Conservation (phyloP, 441 rosid genomes). For the Populus hybrid region DNA sequence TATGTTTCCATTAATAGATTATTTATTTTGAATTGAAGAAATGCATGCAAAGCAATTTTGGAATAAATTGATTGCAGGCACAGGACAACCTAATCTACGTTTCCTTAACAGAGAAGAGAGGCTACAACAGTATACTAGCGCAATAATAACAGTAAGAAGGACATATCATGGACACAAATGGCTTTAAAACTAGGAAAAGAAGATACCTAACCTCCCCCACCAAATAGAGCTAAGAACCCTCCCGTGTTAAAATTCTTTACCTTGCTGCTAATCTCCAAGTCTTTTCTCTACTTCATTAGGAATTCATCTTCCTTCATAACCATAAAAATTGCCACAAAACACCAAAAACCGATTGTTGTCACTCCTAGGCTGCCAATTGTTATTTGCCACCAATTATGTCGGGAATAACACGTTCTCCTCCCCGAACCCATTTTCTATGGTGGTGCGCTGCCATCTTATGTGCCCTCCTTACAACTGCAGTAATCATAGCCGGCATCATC, state of each 20-base stretch:
- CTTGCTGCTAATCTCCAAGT: background rate
- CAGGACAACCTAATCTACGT: too few relatives aligned
- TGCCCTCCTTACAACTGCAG: conserved; percentile 49
- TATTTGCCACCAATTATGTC: background rate
- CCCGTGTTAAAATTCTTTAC: background rate
- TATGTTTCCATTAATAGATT: too few relatives aligned
- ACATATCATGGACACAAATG: conserved; percentile 7
- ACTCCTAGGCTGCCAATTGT: background rate
- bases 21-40: background rate
- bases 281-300: background rate
- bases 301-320: background rate
- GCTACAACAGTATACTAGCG: too few relatives aligned
- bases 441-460: conserved; percentile 75
- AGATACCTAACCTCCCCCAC: conserved; percentile 75
- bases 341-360: background rate
- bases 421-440: conserved; percentile 42
- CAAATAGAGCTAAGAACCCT: conserved; percentile 39
- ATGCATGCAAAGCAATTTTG: too few relatives aligned
- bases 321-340: background rate
- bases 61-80: too few relatives aligned
- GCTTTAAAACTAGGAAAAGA: conserved; percentile 54
- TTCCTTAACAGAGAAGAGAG: too few relatives aligned
- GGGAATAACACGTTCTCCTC: background rate
- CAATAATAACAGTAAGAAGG: background rate
- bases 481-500: conserved; percentile 55